Evolutionary conservation across 1,284 basidiomycete species (phyloP), one percentile per base, ranked within the genome.

Genomic region (Austroboletus olivaceoglutinosus): DNA sequence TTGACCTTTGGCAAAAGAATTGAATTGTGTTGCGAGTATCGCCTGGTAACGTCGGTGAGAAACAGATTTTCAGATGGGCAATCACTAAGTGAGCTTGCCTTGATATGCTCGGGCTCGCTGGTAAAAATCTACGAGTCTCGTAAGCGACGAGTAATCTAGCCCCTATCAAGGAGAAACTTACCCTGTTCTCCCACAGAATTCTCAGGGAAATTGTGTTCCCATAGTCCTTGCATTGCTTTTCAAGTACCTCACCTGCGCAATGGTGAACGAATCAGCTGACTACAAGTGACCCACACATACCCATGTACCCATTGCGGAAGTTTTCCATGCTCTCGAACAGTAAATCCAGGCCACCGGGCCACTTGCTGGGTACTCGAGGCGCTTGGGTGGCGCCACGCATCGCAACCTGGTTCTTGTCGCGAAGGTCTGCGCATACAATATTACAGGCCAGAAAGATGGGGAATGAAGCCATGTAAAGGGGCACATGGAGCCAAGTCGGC

Each of bases 1-100:
- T 10, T 47, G n/a, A 68, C 75, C 76, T 67, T 78, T 78, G 12
- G 63, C 73, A 56, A 74, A 79, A 6, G 69, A 63, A 27, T 72
- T 65, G 44, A 78, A 79, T 45, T 70, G 59, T 3, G 70, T 73
- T 4, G 69, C 65, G 2, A 74, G 59, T 21, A 74, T 57, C 7
- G 67, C 61, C 69, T 70, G 16, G 18, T 11, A 11, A 15, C 4
- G 34, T 48, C 5, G 1, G 34, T 57, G 51, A 57, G 39, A 22
- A 29, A 29, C 11, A 31, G 19, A 29, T 3, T 19, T 37, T 11
- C 25, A 29, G 1, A 12, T n/a, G 12, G 23, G 9, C 29, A 12
- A 19, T 12, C 27, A 29, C 13, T n/a, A 18, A 18, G 12, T 29
- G 10, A 8, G 38, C 47, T 48, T 47, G 57, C 69, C 61, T 76